Base-by-base conservation (phyloP, 768 basidiomycete species). In the Artomyces pyxidatus region DNA sequence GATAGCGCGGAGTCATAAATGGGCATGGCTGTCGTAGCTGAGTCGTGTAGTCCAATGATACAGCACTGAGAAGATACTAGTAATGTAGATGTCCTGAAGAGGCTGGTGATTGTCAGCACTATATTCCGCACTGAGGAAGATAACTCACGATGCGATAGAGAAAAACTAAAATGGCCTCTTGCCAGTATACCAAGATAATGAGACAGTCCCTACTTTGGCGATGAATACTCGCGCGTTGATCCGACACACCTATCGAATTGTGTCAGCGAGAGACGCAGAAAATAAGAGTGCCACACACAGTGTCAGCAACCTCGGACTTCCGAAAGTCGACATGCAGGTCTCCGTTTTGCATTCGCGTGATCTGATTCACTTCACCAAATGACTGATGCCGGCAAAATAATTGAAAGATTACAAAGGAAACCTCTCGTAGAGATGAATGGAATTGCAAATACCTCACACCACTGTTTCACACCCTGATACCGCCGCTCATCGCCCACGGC, bases 311-410 rank as follows among this genome's bases (percentile, higher is more conserved):
- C 50, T 88, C 86, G 43, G 81, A 73, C 46, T 76, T 78, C 41
- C 78, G 74, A 59, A 88, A 89, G 58, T 83, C 78, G 42, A 89
- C 72, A 58, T 86, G 80, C n/a, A 88, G 65, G 63, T 89, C 86
- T 38, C 83, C 83, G 54, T 86, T 88, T 43, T 81, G 81, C 72
- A 83, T 78, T 44, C 85, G 71, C 30, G 71, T 75, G 59, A 89
- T 86, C 54, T 81, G 79, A 55, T 76, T 80, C 10, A 89, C 65
- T 65, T 86, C 85, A 37, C 87, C 87, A 64, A 89, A 89, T 12
- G 52, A 50, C 58, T 49, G 52, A 47, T 38, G 14, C 39, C 8
- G 37, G 43, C 5, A 19, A 27, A 10, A 50, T 50, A 28, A 51
- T 16, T 45, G 56, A 40, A 49, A 43, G 49, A 41, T 38, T 54